Evolutionary conservation across 345 rosid species (phyloP), one percentile per base, ranked within the genome.

Genomic region (Sonneratia caseolaris): DNA sequence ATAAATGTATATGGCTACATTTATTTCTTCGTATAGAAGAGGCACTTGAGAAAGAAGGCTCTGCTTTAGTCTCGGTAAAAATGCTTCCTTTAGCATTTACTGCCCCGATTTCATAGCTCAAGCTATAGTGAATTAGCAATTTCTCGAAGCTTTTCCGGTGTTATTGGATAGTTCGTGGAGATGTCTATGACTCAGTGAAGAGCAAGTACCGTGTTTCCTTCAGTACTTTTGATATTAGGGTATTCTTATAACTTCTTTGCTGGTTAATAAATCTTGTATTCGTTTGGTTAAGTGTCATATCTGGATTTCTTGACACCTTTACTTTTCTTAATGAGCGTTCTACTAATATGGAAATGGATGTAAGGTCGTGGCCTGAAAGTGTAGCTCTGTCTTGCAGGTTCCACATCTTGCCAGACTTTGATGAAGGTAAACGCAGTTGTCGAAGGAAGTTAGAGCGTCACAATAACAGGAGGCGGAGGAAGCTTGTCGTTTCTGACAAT

Each of bases 361-460:
- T 62, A 12, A 27, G 38, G 27, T n/a, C 4, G 1, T 3, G 3
- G 38, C 18, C 10, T 62, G 38, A 62, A 12, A 27, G 38, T 74
- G 75, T 49, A 73, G 8, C 57, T 62, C 56, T 40, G 55, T 53
- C 16, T 37, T 56, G 78, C 81, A 95, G 98, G 92, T 95, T 95
- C 79, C 98, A 95, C 37, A 64, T 89, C 68, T 80, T 95, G 69
- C 66, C 86, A 4, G 92, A 95, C 84, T 95, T 95, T 80, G 99
- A 95, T 38, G 96, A 95, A 75, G 99, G 91, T 51, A 92, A 92
- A 73, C 82, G 96, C 71, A 92, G 99, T 77, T 95, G 98, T 77
- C 80, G 98, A 68, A 85, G 97, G 78, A 95, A 95, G 84, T 80
- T 95, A 73, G 98, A 95, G 89, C 91, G 89, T 37, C 98, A 95